A percentile compares a stretch with the other conserved stretches of the same genome.
These are phyloP conservation scores for Parastagonospora avenae DNA, from an alignment of 2,329 filamentous ascomycete species.

Conservation along the genomic window DNA sequence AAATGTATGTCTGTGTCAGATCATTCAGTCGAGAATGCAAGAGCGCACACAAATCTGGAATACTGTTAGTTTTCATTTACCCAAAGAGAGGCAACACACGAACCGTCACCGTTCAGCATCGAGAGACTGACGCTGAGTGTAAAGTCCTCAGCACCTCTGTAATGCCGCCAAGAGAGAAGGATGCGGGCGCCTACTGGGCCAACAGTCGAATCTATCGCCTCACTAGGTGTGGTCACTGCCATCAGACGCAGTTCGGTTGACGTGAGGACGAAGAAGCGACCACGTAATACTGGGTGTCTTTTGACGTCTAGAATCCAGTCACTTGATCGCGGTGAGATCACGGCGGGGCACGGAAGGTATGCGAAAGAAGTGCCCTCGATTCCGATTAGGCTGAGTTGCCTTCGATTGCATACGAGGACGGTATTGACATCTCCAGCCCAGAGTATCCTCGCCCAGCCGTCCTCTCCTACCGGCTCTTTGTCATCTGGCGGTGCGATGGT, in stretches of 20 bases:
- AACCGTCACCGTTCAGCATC: constrained; percentile 40
- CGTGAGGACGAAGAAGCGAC: constrained; percentile 65
- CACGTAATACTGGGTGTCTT: constrained; percentile 52
- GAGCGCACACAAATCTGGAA: constrained; percentile 35
- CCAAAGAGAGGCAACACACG: neutral
- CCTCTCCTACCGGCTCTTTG: constrained; percentile 21
- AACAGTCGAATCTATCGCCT: constrained; percentile 19
- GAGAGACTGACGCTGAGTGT: constrained; percentile 50
- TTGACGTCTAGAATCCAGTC: constrained; percentile 65
- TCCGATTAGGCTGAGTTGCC: constrained; percentile 42
- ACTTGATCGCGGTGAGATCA: constrained; percentile 31
- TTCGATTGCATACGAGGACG: constrained; percentile 60
- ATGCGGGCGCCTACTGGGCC: constrained; percentile 41
- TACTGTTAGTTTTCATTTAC: constrained; percentile 8
- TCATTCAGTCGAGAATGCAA: constrained; percentile 41
- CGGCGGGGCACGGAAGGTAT: constrained; percentile 26
- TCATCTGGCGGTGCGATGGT: constrained; percentile 8
- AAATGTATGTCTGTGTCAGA: constrained; percentile 38
- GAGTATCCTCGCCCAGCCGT: constrained; percentile 58
- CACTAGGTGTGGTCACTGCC: constrained; percentile 45
- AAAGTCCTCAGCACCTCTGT: constrained; percentile 58
- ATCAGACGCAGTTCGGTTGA: constrained; percentile 58
- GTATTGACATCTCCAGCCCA: constrained; percentile 56
- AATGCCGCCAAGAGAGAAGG: constrained; percentile 59
- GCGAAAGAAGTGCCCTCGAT: constrained; percentile 30